These are phyloP conservation scores for Micractinium sp. DNA, from an alignment of 139 green algal genomes.

Conservation along the genomic window DNA sequence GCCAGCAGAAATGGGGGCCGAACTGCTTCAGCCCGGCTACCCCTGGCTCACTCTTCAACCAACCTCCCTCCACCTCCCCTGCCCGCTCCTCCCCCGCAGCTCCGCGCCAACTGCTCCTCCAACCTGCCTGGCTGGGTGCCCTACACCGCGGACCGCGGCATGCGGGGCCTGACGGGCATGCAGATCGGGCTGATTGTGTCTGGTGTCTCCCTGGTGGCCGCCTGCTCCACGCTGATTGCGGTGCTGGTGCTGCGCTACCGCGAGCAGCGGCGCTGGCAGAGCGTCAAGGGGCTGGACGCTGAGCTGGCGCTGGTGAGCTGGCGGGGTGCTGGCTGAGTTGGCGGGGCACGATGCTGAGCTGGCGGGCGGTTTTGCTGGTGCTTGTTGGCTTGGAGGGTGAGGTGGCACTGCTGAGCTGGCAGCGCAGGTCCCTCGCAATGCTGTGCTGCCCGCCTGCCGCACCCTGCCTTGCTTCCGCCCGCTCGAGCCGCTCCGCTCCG, in stretches of 20 bases:
- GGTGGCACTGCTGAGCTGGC: neutral
- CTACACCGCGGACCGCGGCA: neutral
- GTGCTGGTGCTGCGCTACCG: slow-evolving; percentile 28
- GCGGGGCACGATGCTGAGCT: neutral
- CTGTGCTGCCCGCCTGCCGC: neutral
- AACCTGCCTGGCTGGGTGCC: slow-evolving; percentile 19
- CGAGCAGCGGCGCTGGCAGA: slow-evolving; percentile 23
- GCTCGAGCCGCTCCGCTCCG: too few species aligned
- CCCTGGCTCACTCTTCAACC: too few species aligned
- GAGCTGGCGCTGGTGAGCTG: slow-evolving; percentile 21
- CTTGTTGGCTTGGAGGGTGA: too few species aligned
- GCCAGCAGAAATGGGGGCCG: too few species aligned
- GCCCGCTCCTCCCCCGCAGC: neutral
- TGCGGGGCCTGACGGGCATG: neutral
- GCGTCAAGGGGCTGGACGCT: slow-evolving; percentile 8
- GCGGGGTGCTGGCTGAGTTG: neutral
- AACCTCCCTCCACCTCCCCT: neutral
- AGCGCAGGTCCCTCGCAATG: too few species aligned
- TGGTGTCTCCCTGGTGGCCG: slow-evolving; percentile 4
- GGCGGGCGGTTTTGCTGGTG: too few species aligned
- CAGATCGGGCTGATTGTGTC: slow-evolving; percentile 37
- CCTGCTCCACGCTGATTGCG: neutral
- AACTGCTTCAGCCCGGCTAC: too few species aligned
- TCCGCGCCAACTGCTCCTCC: slow-evolving; percentile 24
- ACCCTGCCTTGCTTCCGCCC: too few species aligned